Conservation (phyloP, 805 yeast genomes). For the Ogataea thermomethanolica region DNA sequence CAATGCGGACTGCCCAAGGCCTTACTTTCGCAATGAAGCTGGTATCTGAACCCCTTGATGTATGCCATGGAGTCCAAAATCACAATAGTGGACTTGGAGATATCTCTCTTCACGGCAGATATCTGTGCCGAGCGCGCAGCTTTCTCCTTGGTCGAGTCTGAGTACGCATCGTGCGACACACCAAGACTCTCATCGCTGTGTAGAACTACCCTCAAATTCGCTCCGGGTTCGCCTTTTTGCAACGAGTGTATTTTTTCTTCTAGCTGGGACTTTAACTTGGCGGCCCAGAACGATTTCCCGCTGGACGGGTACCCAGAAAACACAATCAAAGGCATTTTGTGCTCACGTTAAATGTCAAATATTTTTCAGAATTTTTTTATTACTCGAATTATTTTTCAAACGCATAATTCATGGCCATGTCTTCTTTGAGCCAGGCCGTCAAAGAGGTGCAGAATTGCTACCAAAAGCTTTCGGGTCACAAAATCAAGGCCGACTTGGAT, state of each 20-base stretch:
- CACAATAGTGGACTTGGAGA: slow-evolving; percentile 67
- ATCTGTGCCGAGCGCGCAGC: slow-evolving; percentile 79
- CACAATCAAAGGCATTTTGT: slow-evolving; percentile 74
- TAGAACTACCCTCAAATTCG: slow-evolving; percentile 56
- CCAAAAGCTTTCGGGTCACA: background rate
- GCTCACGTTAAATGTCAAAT: background rate
- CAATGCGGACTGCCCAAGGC: slow-evolving; percentile 77
- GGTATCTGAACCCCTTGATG: slow-evolving; percentile 94
- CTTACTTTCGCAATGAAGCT: slow-evolving; percentile 90
- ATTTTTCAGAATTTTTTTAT: background rate
- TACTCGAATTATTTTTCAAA: background rate
- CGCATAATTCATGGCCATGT: background rate
- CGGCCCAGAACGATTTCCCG: slow-evolving; percentile 79
- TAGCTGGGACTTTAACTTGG: slow-evolving; percentile 47
- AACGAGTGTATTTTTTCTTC: slow-evolving; percentile 42
- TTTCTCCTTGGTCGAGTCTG: slow-evolving; percentile 74
- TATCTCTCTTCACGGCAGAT: slow-evolving; percentile 82
- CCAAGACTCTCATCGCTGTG: slow-evolving; percentile 80
- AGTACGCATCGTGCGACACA: slow-evolving; percentile 62
- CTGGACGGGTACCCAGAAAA: slow-evolving; percentile 83
- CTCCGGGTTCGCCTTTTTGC: slow-evolving; percentile 44
- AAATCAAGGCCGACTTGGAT: background rate
- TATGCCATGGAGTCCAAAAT: slow-evolving; percentile 83
- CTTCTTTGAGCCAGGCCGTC: slow-evolving; percentile 1
- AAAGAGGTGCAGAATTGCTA: slow-evolving; percentile 1